Evolutionary conservation across 805 yeast species (phyloP), one percentile per base, ranked within the genome.

Genomic region (Yarrowia sp.): DNA sequence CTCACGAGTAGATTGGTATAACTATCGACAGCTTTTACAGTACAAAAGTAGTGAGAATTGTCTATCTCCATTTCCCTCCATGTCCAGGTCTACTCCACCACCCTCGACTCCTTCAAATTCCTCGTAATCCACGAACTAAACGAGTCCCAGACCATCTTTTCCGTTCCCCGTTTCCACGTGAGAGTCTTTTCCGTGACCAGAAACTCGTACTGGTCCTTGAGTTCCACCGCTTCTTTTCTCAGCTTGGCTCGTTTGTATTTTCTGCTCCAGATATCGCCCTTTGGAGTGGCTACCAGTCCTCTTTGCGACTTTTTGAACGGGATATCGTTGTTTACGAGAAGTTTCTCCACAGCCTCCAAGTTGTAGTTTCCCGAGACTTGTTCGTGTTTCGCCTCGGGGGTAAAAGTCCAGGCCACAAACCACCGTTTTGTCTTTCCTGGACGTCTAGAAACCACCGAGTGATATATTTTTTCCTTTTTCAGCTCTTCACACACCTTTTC

Each of bases 341-440:
- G 11, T 22, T 41, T 22, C 9, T 58, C 41, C 38, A 58, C 51
- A 7, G 28, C 32, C 21, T 19, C 24, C 40, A 32, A 12, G 17
- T 32, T 19, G 30, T 58, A 41, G 2, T 21, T 21, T 21, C 40
- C 49, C 4, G 40, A 8, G 5, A 33, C 19, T 3, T 9, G 4
- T 19, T 58, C 63, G 16, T 41, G 38, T 30, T 43, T 41, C 14
- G 14, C 14, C 4, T n/a, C 16, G 8, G 22, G 17, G 5, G 17
- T 2, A 16, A 41, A 58, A 33, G 63, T 41, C 63, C 63, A 58
- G 7, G 51, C 63, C 1, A 58, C 14, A 14, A 58, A 58, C 63
- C 63, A 58, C 2, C 63, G 17, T 21, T 32, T 41, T 1, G 63
- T 58, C 21, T 58, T 58, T 7, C 63, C 63, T 7, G 63, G 63